phyloP scores from a whole-genome alignment of 2,329 filamentous ascomycete genomes.

The Talaromyces sp. region DNA sequence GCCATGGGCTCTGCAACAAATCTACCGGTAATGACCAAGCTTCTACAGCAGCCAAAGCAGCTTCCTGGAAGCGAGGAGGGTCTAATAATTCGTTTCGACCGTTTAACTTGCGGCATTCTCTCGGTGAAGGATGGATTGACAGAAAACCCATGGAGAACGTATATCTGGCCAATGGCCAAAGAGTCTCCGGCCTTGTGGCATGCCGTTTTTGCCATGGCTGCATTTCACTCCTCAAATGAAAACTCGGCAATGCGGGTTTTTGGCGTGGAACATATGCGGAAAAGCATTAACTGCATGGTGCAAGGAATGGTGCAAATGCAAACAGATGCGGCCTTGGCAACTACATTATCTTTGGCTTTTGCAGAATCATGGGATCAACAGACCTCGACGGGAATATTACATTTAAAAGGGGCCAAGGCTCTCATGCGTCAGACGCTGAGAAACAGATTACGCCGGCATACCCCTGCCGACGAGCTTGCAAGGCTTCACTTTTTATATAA shows the following conservation, averaged over 20 bases:
- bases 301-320: conserved; percentile 59
- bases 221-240: conserved; percentile 61
- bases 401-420: conserved; percentile 62
- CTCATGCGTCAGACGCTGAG: conserved; percentile 56
- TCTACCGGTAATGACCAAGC: conserved; percentile 15
- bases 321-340: conserved; percentile 61
- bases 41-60: conserved; percentile 41
- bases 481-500: conserved; percentile 64
- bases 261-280: conserved; percentile 65
- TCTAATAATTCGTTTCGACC: conserved; percentile 59
- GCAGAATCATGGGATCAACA: conserved; percentile 67
- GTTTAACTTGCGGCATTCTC: conserved; percentile 63
- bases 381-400: conserved; percentile 62
- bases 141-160: conserved; percentile 67
- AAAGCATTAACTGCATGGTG: conserved; percentile 55
- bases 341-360: conserved; percentile 64
- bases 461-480: conserved; percentile 44
- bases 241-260: conserved; percentile 53
- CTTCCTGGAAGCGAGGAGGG: conserved; percentile 52
- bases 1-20: not conserved
- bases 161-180: conserved; percentile 63
- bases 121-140: conserved; percentile 64
- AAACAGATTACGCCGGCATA: conserved; percentile 29
- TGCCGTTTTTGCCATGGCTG: conserved; percentile 63
- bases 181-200: conserved; percentile 62